A percentile compares a stretch with the other conserved stretches of the same genome.
Conservation (phyloP, 495 filamentous ascomycete species). For the Tuber melanosporum region DNA sequence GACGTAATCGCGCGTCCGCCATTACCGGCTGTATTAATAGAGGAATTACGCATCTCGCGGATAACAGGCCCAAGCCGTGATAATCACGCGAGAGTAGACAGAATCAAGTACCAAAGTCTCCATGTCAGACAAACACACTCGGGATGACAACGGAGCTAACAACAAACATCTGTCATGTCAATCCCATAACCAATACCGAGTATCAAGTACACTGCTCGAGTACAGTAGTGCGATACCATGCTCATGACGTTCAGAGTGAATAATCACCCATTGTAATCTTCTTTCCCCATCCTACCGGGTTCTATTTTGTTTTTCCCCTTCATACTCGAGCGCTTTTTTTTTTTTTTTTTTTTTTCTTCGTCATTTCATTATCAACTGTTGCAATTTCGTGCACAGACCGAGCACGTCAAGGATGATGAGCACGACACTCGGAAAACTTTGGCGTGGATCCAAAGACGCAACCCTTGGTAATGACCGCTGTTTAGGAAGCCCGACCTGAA, state of each 20-base stretch:
- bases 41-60: not conserved
- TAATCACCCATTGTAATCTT: conserved; percentile 1
- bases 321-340: conserved; percentile 28
- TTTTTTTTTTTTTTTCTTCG: too few relatives aligned
- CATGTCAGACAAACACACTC: not conserved
- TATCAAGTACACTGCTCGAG: not conserved
- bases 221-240: not conserved
- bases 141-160: not conserved
- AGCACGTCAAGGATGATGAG: conserved; percentile 39
- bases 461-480: conserved; percentile 31
- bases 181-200: not conserved
- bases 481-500: not conserved
- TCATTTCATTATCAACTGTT: not conserved
- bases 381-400: conserved; percentile 29
- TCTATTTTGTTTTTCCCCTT: conserved; percentile 30
- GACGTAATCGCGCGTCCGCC: conserved; percentile 2
- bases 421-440: conserved; percentile 19
- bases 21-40: not conserved
- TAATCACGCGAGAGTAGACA: not conserved
- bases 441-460: conserved; percentile 11
- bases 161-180: not conserved
- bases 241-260: not conserved
- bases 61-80: not conserved
- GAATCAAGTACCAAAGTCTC: conserved; percentile 1
- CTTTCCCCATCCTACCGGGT: conserved; percentile 26